Conservation (phyloP, 2,329 filamentous ascomycete species). For the Mariannaea sp. region DNA sequence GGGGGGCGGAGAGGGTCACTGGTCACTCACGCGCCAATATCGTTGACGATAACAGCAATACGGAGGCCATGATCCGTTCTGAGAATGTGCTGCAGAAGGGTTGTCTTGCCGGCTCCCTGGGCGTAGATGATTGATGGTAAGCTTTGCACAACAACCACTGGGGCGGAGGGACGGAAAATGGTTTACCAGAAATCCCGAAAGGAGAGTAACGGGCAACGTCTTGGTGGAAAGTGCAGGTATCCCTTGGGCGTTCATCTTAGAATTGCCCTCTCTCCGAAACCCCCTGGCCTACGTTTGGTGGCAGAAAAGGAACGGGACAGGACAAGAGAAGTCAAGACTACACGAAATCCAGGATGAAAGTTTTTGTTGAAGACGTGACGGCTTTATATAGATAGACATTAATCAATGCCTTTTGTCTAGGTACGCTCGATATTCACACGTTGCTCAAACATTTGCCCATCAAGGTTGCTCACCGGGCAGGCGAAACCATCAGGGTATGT, state of each 20-base stretch:
- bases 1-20: no score
- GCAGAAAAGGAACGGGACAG: background rate
- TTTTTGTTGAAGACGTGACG: no score
- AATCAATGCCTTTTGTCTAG: no score
- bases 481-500: conserved; percentile 29
- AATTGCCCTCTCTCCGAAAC: conserved; percentile 17
- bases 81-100: conserved; percentile 70
- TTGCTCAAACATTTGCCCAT: conserved; percentile 23
- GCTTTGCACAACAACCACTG: background rate
- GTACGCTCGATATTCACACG: background rate
- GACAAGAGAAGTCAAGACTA: background rate
- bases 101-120: conserved; percentile 73
- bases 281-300: conserved; percentile 28
- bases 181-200: conserved; percentile 43
- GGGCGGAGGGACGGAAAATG: background rate
- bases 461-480: conserved; percentile 21
- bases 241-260: conserved; percentile 20
- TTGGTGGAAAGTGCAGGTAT: conserved; percentile 29
- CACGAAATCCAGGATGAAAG: conserved; percentile 4
- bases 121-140: background rate
- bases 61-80: conserved; percentile 68
- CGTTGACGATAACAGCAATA: conserved; percentile 76
- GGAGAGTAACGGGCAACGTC: conserved; percentile 42
- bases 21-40: conserved; percentile 66
- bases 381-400: no score